Evolutionary conservation across 495 filamentous ascomycete genomes (phyloP).

Genomic region (Viridothelium virens): DNA sequence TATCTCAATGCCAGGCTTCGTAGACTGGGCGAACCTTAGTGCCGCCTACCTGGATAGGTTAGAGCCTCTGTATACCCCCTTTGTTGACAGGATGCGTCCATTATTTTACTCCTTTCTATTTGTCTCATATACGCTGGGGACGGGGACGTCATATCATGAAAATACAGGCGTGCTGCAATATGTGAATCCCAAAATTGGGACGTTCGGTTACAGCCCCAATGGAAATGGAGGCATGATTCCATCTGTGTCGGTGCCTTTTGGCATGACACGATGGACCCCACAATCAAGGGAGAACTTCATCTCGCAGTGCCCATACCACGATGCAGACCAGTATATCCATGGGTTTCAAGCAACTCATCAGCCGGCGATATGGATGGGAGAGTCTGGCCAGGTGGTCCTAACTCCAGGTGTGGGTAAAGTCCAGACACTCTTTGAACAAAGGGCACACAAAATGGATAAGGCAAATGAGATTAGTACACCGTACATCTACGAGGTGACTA

Average conservation of each 20-base stretch:
- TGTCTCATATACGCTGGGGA: not conserved
- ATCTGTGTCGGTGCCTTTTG: conserved; percentile 22
- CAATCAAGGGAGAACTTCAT: conserved; percentile 26
- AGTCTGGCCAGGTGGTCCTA: conserved; percentile 24
- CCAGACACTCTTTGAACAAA: conserved; percentile 19
- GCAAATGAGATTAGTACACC: conserved; percentile 21
- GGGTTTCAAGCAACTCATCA: conserved; percentile 26
- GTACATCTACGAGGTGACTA: conserved; percentile 23
- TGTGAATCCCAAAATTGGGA: conserved; percentile 26
- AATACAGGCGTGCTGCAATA: conserved; percentile 23
- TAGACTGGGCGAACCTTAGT: not conserved
- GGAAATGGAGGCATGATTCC: conserved; percentile 26
- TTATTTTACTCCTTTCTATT: conserved; percentile 7
- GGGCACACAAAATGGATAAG: conserved; percentile 22
- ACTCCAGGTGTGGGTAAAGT: conserved; percentile 21
- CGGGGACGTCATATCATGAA: conserved; percentile 20
- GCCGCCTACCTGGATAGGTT: not conserved
- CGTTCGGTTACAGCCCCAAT: conserved; percentile 21
- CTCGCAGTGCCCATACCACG: conserved; percentile 23
- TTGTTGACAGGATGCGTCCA: not conserved
- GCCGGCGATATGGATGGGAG: conserved; percentile 25
- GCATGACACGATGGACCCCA: conserved; percentile 25
- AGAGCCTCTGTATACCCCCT: not conserved
- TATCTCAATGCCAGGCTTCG: not conserved
- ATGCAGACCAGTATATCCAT: conserved; percentile 19